Percentiles rank a stretch among this genome's conserved stretches.
Evolutionary conservation across 176 grass and related monocot species (phyloP).

Genomic region (Avena sativa): DNA sequence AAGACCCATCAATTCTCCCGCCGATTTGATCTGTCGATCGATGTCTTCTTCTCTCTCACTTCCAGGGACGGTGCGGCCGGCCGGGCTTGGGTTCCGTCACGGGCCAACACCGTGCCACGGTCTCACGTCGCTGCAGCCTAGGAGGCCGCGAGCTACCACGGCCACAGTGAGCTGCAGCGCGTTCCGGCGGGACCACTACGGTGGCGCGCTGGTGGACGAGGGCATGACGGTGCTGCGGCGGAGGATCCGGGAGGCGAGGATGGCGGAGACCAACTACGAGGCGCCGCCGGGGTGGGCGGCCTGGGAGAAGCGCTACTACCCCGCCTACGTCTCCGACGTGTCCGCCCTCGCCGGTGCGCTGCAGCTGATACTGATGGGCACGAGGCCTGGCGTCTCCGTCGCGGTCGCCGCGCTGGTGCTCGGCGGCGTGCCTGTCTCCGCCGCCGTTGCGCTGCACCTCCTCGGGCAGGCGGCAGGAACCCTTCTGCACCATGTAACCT

Average conservation of each 20-base stretch:
- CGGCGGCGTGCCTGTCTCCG: slow-evolving; percentile 59
- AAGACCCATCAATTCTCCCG: no score
- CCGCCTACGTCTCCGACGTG: slow-evolving; percentile 64
- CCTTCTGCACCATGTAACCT: slow-evolving; percentile 38
- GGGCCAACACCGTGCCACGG: background rate
- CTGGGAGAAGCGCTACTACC: slow-evolving; percentile 81
- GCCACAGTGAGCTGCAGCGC: background rate
- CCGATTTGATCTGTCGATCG: no score
- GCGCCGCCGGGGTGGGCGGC: slow-evolving; percentile 53
- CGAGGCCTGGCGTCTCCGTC: slow-evolving; percentile 56
- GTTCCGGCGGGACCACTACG: slow-evolving; percentile 36
- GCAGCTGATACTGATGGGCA: slow-evolving; percentile 61
- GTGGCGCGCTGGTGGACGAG: slow-evolving; percentile 58
- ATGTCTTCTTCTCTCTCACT: no score
- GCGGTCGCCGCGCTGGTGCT: slow-evolving; percentile 39
- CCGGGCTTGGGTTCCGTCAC: background rate
- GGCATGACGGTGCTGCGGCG: slow-evolving; percentile 71
- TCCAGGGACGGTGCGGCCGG: background rate
- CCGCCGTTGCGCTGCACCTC: slow-evolving; percentile 39
- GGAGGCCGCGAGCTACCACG: background rate
- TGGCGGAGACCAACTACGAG: slow-evolving; percentile 66
- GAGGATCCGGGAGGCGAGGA: slow-evolving; percentile 55
- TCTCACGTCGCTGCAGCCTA: background rate
- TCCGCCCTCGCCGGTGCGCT: slow-evolving; percentile 52
- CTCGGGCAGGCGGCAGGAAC: slow-evolving; percentile 24